Evolutionary conservation across 139 green algal species (phyloP), one percentile per base, ranked within the genome.

Genomic region (Chlorella sp.): DNA sequence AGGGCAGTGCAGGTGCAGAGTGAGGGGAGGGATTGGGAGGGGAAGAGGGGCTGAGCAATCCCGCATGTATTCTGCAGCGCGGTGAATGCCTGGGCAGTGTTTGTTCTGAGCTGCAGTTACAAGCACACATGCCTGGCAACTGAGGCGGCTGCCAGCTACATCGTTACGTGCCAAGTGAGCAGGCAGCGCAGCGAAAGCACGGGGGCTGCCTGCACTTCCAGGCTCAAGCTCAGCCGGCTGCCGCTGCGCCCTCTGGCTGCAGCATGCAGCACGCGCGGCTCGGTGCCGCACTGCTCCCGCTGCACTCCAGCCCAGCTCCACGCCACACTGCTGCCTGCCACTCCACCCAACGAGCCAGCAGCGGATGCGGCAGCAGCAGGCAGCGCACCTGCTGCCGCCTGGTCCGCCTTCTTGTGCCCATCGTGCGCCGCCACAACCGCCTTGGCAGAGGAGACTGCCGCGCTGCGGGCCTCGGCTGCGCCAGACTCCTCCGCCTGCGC

Each of bases 381-480:
- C 32, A 3, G 24, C 56, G 40, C 77, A 83, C 77, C 77, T 83
- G 38, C 58, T 20, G n/a, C 77, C 9, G 77, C 77, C 24, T 41
- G 58, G 30, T 58, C 40, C 36, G 77, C 77, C 77, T 83, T 64
- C 77, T 60, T 73, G 60, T 43, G 60, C 20, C 40, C 77, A 5
- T 73, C 60, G 40, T 83, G 60, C 41, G 56, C 26, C 30, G 77
- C 38, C 60, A 83, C 28, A 17, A 83, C 77, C 6, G 77, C 73
- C 58, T 60, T 40, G 13, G 77, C 77, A 24, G 58, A 74, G 11
- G 77, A 64, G 1, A 83, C 43, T 0, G 77, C 58, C 40, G 77
- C 77, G 60, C 43, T 40, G 60, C 56, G 58, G 14, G 77, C 77
- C 20, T 64, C 77, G 9, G 77, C 60, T 16, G 34, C 41, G 40